phyloP scores from a whole-genome alignment of 495 filamentous ascomycete genomes.

The Emericellopsis terricola region DNA sequence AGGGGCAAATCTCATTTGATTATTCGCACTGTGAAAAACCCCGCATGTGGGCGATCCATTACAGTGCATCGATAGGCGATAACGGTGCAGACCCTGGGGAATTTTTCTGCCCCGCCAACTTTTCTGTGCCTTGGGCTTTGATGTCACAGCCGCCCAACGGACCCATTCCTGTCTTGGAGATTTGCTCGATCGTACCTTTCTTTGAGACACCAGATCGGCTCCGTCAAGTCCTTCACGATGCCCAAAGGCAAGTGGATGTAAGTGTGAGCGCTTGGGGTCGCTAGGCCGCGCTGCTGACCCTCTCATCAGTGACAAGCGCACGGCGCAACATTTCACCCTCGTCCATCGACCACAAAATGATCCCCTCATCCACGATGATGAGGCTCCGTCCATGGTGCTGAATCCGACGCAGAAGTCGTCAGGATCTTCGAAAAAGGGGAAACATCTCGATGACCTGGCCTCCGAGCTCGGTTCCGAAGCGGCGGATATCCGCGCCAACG shows the following conservation, averaged over 20 bases:
- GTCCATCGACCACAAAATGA: constrained; percentile 95
- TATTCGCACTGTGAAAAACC: constrained; percentile 2
- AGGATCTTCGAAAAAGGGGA: constrained; percentile 33
- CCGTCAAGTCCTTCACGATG: neutral
- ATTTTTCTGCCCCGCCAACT: constrained; percentile 24
- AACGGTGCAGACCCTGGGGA: constrained; percentile 13
- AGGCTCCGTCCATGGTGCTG: constrained; percentile 68
- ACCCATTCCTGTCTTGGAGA: neutral
- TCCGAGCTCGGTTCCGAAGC: constrained; percentile 51
- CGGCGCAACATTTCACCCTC: constrained; percentile 75
- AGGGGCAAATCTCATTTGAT: constrained; percentile 19
- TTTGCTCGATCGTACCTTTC: too few species aligned
- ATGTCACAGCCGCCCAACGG: neutral
- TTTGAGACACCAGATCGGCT: neutral
- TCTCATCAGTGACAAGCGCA: constrained; percentile 69
- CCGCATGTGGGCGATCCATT: neutral
- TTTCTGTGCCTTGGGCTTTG: constrained; percentile 9
- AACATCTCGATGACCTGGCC: constrained; percentile 53
- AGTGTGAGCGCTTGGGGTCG: constrained; percentile 12
- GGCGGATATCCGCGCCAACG: constrained; percentile 54
- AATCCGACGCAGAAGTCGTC: constrained; percentile 29
- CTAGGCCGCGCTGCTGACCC: constrained; percentile 4
- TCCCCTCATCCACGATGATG: constrained; percentile 75
- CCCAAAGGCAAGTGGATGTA: constrained; percentile 65
- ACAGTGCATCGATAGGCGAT: neutral